Evolutionary conservation across 2,329 filamentous ascomycete genomes (phyloP), one percentile per base, ranked within the genome.

Genomic region (Diplodia intermedia): DNA sequence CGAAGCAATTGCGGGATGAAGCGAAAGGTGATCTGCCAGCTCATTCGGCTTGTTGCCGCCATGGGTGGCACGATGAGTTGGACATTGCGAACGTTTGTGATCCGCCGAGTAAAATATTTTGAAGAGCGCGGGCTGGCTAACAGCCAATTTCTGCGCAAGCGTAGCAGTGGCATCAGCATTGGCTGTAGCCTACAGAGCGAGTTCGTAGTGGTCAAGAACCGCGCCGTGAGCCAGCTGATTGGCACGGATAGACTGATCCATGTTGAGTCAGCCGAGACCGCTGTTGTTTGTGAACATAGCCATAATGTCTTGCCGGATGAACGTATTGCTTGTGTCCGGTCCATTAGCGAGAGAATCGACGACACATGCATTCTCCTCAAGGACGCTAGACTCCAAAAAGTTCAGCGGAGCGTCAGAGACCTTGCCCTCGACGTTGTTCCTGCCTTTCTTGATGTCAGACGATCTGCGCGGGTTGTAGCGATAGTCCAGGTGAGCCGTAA

Each of bases 1-100:
- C 77, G 71, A 77, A 79, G 11, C 73, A 75, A 68, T 80, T 79
- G 52, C 80, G 72, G 11, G 77, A 26, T 26, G 26, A 26, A 26
- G 26, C 4, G 26, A 4, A 26, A 26, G 4, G 3, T 26, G 26
- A 26, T 26, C 26, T 4, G 3, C 26, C 26, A 26, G 4, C 26
- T 4, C 3, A 26, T 26, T 4, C 26, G 26, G 0, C 26, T 26
- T 26, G 26, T 26, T 26, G 26, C 3, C 26, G 26, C 26, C 26
- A 4, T 26, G 4, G 8, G 7, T 33, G 31, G 31, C 31, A 9
- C 31, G 31, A 33, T 33, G 31, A 9, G 31, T 33, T 0, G 8
- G 31, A 33, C 31, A 9, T 33, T 33, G 7, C 31, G 7, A 33
- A 33, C 1, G 7, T 7, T 33, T 33, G 31, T 6, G 31, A 26